Conservation (phyloP, 805 yeast genomes). For the Peterozyma toletana region DNA sequence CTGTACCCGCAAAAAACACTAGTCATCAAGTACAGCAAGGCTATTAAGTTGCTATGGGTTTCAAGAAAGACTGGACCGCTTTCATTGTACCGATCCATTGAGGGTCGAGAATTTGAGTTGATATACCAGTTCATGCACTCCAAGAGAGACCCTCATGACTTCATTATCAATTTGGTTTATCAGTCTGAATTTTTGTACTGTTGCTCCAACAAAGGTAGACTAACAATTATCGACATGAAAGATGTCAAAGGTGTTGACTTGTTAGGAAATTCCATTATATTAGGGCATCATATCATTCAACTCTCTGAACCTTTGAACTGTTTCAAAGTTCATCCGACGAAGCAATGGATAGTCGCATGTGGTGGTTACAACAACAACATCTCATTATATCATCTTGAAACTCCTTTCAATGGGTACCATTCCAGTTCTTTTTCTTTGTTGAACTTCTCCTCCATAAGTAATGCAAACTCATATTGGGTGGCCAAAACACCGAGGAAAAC, state of each 20-base stretch:
- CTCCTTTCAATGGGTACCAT: conserved; percentile 3
- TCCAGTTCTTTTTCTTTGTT: conserved; percentile 4
- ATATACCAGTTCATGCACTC: conserved; percentile 1
- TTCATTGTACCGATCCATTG: neutral
- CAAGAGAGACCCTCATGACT: conserved; percentile 5
- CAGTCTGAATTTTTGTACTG: conserved; percentile 2
- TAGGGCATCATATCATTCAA: conserved; percentile 1
- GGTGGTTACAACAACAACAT: conserved; percentile 11
- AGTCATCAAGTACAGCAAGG: neutral
- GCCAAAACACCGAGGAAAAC: conserved; percentile 9
- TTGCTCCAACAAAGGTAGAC: conserved; percentile 6
- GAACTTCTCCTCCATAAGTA: conserved; percentile 8
- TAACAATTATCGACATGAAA: conserved; percentile 4
- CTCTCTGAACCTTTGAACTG: conserved; percentile 8
- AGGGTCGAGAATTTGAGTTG: neutral
- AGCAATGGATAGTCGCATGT: conserved; percentile 7
- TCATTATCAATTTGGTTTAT: neutral
- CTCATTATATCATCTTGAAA: conserved; percentile 6
- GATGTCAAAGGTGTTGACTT: neutral
- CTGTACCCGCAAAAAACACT: neutral
- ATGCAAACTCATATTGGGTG: conserved; percentile 16
- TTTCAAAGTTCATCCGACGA: conserved; percentile 6
- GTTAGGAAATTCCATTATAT: neutral
- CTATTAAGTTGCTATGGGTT: conserved; percentile 2
- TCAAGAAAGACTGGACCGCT: conserved; percentile 3